Evolutionary conservation across 2,329 filamentous ascomycete species (phyloP), one percentile per base, ranked within the genome.

Genomic region (Sclerotiophoma versabilis): DNA sequence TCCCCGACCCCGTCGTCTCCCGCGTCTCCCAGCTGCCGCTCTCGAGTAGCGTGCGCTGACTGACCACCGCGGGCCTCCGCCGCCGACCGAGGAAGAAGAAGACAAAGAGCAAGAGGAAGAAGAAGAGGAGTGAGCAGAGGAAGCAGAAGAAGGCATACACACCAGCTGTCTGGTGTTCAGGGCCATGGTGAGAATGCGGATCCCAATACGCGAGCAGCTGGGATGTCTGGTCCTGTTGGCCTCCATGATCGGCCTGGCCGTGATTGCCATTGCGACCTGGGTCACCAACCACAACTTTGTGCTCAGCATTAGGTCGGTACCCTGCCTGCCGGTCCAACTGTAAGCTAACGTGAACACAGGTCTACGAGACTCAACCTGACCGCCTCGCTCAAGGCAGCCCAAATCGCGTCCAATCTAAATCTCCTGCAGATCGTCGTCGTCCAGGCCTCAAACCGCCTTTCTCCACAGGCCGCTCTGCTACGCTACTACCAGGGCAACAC

Each of bases 181-280:
- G 32, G 62, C 42, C 9, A 73, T 75, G 71, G 71, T 71, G 66
- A 81, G 75, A 67, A 93, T 96, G 91, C 87, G 92, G 75, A 86
- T 96, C 73, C 88, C 90, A 53, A 96, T 96, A 69, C 85, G 92
- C 64, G 88, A 93, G 78, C 93, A 97, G 83, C 83, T 97, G 66
- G 91, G 87, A 63, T 82, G 87, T 74, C 82, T 96, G 60, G 91
- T 96, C 68, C 80, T 95, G 61, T 71, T 91, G 55, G 86, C 89
- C 55, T 87, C 91, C 42, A 83, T 96, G 52, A 78, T 90, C 52
- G 87, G 88, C 48, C 83, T 96, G 58, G 86, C 88, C 49, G 86
- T 96, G 58, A 83, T 96, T 57, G 87, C 91, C 14, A 84, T 96
- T 59, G 91, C 92, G 66, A 90, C 88, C 72, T 82, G 79, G 79